Evolutionary conservation across 1,284 basidiomycete genomes (phyloP).

Genomic region (Ustilago cynodontis): DNA sequence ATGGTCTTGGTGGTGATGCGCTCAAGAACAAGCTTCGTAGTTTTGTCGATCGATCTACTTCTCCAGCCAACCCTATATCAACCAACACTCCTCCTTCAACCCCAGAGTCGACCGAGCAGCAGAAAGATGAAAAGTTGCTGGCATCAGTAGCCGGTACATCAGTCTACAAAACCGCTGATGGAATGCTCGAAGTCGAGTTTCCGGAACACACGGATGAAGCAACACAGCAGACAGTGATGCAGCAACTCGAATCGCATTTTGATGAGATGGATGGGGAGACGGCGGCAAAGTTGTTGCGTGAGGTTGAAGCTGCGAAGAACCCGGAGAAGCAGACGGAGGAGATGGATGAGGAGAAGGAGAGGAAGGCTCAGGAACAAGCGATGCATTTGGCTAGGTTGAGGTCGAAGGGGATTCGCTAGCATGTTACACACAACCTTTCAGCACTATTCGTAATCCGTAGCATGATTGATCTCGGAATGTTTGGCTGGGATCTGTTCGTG

Average conservation of each 20-base stretch:
- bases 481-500: too few species aligned
- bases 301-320: slow-evolving; percentile 13
- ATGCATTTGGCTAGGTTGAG: slow-evolving; percentile 29
- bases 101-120: background rate
- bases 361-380: slow-evolving; percentile 9
- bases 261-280: slow-evolving; percentile 6
- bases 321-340: slow-evolving; percentile 17
- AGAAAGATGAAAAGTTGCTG: background rate
- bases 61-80: background rate
- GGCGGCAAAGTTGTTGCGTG: slow-evolving; percentile 16
- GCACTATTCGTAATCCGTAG: too few species aligned
- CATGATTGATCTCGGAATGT: too few species aligned
- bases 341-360: slow-evolving; percentile 17
- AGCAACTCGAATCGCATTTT: slow-evolving; percentile 24
- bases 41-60: slow-evolving; percentile 29
- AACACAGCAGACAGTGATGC: slow-evolving; percentile 20
- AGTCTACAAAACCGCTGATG: slow-evolving; percentile 21
- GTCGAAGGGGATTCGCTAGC: slow-evolving; percentile 36
- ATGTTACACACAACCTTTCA: background rate
- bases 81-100: background rate
- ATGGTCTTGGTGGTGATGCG: slow-evolving; percentile 36
- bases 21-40: slow-evolving; percentile 42
- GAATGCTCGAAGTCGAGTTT: slow-evolving; percentile 33
- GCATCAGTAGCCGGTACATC: slow-evolving; percentile 33
- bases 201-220: slow-evolving; percentile 15